Conservation (phyloP, 73 alveolate species). For the Loxodes magnus region DNA sequence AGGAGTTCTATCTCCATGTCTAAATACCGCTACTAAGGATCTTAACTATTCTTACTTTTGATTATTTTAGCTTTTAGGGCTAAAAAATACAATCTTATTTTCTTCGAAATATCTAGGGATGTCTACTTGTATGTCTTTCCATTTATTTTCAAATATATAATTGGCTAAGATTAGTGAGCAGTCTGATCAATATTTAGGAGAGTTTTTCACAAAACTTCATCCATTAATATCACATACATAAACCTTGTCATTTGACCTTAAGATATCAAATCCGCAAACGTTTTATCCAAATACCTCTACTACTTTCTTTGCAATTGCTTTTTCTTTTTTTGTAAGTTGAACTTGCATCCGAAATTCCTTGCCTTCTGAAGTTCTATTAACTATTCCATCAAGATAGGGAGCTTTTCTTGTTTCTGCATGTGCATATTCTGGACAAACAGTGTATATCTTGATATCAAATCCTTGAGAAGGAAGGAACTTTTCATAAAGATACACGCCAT, state of each 20-base stretch:
- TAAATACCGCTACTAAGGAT: slow-evolving; percentile 87
- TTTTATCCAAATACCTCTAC: slow-evolving; percentile 72
- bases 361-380: slow-evolving; percentile 75
- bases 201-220: no score
- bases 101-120: no score
- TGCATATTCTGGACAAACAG: slow-evolving; percentile 86
- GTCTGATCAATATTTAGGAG: slow-evolving; percentile 43
- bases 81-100: no score
- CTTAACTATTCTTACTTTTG: slow-evolving; percentile 83
- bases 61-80: no score
- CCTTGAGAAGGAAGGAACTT: slow-evolving; percentile 74
- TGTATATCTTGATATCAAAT: no score
- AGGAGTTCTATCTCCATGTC: slow-evolving; percentile 96
- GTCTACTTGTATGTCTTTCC: no score
- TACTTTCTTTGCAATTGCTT: slow-evolving; percentile 77
- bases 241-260: slow-evolving; percentile 76
- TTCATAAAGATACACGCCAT: no score
- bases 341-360: slow-evolving; percentile 93
- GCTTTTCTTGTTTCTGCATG: no score
- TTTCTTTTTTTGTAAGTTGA: slow-evolving; percentile 78
- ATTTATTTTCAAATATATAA: slow-evolving; percentile 19
- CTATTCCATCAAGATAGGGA: no score
- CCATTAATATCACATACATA: slow-evolving; percentile 97
- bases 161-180: slow-evolving; percentile 23
- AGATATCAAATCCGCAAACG: slow-evolving; percentile 92